Conservation (phyloP, 2,329 filamentous ascomycete species). For the Stagonosporopsis tanaceti region DNA sequence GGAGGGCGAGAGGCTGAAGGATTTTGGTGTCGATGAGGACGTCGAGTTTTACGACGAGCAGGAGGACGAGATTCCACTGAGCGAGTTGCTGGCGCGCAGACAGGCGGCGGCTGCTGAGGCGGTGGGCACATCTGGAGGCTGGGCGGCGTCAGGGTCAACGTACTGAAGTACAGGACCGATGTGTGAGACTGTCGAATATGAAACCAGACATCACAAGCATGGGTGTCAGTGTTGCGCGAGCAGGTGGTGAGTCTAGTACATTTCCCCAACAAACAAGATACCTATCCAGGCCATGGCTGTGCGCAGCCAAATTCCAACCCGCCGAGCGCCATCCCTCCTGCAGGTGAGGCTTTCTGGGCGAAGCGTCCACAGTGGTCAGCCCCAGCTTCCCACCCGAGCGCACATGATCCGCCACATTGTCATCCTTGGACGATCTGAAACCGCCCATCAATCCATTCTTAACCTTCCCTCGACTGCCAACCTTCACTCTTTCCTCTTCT, state of each 20-base stretch:
- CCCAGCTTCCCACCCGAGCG: not conserved
- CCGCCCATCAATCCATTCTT: not conserved
- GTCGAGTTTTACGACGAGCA: constrained; percentile 71
- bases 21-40: constrained; percentile 83
- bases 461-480: not conserved
- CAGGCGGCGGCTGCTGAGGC: constrained; percentile 16
- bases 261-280: constrained; percentile 23
- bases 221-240: constrained; percentile 24
- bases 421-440: constrained; percentile 6
- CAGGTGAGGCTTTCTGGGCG: constrained; percentile 1
- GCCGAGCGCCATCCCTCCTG: constrained; percentile 10
- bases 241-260: constrained; percentile 35
- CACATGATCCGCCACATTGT: not conserved
- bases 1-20: constrained; percentile 76
- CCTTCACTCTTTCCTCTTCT: not conserved
- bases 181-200: not conserved
- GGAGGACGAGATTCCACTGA: constrained; percentile 73
- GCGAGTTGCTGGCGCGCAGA: constrained; percentile 64
- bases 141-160: not conserved
- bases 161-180: not conserved
- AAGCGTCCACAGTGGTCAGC: constrained; percentile 1
- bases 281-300: constrained; percentile 9
- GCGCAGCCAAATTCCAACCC: constrained; percentile 1
- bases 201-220: not conserved
- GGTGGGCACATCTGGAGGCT: not conserved